A percentile compares a stretch with the other conserved stretches of the same genome.
Conservation (phyloP, 106 monocot genomes). For the Dioscorea alata region DNA sequence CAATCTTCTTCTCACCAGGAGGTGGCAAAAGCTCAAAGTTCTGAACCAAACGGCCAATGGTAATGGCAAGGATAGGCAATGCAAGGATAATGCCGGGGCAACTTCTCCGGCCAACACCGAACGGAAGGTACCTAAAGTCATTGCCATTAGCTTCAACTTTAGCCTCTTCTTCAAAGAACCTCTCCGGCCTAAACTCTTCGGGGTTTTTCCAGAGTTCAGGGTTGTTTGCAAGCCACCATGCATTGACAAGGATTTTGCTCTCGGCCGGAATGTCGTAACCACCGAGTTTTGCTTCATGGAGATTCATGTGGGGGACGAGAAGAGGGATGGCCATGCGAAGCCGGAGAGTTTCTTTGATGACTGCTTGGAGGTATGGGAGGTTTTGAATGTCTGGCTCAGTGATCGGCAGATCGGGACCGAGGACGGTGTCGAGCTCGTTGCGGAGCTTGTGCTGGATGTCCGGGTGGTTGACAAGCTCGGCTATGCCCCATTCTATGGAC, state of each 20-base stretch:
- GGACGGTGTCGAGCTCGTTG: constrained; percentile 24
- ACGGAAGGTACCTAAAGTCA: constrained; percentile 47
- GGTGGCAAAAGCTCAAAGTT: constrained; percentile 57
- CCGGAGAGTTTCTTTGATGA: constrained; percentile 52
- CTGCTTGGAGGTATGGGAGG: constrained; percentile 58
- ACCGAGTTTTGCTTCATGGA: constrained; percentile 37
- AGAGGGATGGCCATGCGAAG: constrained; percentile 49
- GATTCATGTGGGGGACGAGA: constrained; percentile 67
- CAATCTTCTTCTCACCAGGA: constrained; percentile 29
- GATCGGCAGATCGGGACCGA: constrained; percentile 22
- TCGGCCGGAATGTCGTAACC: constrained; percentile 45
- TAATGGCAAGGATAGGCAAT: constrained; percentile 44
- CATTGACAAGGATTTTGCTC: constrained; percentile 53
- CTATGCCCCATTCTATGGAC: constrained; percentile 64
- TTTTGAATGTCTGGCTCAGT: constrained; percentile 34
- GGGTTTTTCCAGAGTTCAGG: constrained; percentile 42
- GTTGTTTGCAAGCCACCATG: constrained; percentile 61
- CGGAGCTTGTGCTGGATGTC: constrained; percentile 38
- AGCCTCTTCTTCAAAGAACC: constrained; percentile 57
- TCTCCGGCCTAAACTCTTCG: constrained; percentile 53
- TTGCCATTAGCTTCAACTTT: constrained; percentile 14
- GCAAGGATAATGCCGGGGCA: constrained; percentile 59
- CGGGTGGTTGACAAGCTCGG: constrained; percentile 62
- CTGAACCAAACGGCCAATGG: constrained; percentile 34
- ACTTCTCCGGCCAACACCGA: constrained; percentile 43